Evolutionary conservation across 768 basidiomycete genomes (phyloP).

Genomic region (Russula abietina): DNA sequence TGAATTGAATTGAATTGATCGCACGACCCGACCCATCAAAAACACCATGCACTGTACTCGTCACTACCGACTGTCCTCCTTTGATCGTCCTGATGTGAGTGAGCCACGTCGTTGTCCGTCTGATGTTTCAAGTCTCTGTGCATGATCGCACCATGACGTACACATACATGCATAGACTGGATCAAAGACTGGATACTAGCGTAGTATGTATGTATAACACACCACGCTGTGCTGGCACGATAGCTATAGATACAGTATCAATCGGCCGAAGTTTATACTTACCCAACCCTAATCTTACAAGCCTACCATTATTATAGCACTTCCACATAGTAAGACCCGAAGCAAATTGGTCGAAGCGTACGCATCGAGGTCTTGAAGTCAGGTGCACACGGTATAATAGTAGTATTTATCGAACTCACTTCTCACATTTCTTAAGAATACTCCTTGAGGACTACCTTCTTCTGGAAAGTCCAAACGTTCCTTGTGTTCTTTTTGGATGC

Average conservation of each 20-base stretch:
- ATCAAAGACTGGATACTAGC: neutral
- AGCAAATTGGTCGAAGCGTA: neutral
- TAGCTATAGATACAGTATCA: neutral
- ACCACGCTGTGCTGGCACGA: neutral
- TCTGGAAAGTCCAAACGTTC: constrained; percentile 3
- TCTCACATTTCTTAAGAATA: neutral
- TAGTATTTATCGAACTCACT: too few relatives aligned
- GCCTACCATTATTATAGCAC: neutral
- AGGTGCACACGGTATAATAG: too few relatives aligned
- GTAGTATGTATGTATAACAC: neutral
- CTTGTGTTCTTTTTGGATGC: constrained; percentile 19
- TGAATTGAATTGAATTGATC: too few relatives aligned
- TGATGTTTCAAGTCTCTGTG: neutral
- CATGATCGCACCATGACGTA: neutral
- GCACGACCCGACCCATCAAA: too few relatives aligned
- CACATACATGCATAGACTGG: neutral
- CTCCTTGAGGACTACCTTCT: neutral
- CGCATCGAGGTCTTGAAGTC: neutral
- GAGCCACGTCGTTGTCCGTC: neutral
- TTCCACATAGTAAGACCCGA: neutral
- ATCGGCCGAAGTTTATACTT: neutral
- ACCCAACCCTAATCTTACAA: neutral
- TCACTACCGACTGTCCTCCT: too few relatives aligned
- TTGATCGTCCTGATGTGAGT: neutral
- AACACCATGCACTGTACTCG: too few relatives aligned